Evolutionary conservation across 1,284 basidiomycete species (phyloP), one percentile per base, ranked within the genome.

Genomic region (Microbotryum saponariae): DNA sequence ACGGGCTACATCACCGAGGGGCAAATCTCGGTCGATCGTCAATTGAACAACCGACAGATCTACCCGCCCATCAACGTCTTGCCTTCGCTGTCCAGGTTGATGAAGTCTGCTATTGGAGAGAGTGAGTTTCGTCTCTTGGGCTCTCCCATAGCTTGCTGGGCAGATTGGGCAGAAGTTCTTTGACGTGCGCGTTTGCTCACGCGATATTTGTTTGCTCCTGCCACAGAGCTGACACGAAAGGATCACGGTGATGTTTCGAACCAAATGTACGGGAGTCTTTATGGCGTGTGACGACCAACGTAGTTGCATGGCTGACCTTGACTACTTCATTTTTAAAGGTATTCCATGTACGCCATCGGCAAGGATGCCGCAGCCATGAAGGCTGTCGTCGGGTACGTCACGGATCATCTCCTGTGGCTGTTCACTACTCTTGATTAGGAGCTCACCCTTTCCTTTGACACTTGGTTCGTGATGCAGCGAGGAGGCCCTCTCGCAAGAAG

Each of bases 31-130:
- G 89, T 99, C 74, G 96, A 99, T 81, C 87, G 94, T 71, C 76
- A 78, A 65, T 73, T 73, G 33, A 55, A 71, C 62, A 66, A 72
- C 58, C 67, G 89, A 73, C 94, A 97, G 78, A 94, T 98, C 77
- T 98, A 97, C 80, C 96, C 96, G 50, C 96, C 96, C 54, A 98
- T 99, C 83, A 98, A 99, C 79, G 96, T 99, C 66, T 82, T 99
- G 51, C 96, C 96, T 58, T 98, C 96, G 64, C 82, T 99, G 71
- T 97, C 94, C 72, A 91, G 96, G 78, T 80, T 99, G 74, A 99
- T 99, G 96, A 99, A 99, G 85, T 91, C 87, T 71, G 96, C 96
- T 69, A 97, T 98, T 76, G 96, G 96, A 67, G 94, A 97, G 77
- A 86, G 91, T 42, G 37, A 42, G 37, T 42, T 18, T 18, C 12